Evolutionary conservation across 2,329 filamentous ascomycete species (phyloP).

Genomic region (Trichophyton mentagrophytes): DNA sequence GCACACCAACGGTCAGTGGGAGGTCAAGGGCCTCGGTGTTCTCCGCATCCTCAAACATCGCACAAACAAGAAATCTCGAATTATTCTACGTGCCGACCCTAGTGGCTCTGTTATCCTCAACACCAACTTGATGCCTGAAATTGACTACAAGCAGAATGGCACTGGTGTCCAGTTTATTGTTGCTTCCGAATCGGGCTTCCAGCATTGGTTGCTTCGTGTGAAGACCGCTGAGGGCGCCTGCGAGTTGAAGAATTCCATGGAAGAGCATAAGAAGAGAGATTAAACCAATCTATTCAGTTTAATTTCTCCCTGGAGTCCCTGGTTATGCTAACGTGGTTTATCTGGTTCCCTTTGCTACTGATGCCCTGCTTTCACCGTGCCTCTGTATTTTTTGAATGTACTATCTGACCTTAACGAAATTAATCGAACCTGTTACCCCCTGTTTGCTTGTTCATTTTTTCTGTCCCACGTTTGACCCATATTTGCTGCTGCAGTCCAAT

Average conservation of each 20-base stretch:
- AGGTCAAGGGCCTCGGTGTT: slow-evolving; percentile 56
- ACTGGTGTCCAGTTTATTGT: slow-evolving; percentile 34
- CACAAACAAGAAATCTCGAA: slow-evolving; percentile 50
- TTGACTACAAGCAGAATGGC: slow-evolving; percentile 47
- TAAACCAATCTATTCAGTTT: not conserved
- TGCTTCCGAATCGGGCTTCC: slow-evolving; percentile 48
- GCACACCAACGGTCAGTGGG: slow-evolving; percentile 48
- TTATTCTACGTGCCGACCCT: slow-evolving; percentile 63
- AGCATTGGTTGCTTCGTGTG: slow-evolving; percentile 60
- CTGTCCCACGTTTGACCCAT: not conserved
- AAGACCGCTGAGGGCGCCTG: slow-evolving; percentile 45
- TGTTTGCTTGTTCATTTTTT: not conserved
- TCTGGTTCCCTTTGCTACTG: not conserved
- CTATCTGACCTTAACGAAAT: not conserved
- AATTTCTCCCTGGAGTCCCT: not conserved
- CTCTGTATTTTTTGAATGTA: slow-evolving; percentile 7
- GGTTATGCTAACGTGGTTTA: not conserved
- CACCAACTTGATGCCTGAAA: slow-evolving; percentile 47
- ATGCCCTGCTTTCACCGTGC: not conserved
- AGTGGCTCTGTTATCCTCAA: slow-evolving; percentile 64
- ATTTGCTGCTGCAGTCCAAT: not conserved
- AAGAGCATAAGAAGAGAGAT: slow-evolving; percentile 37
- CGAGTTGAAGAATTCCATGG: slow-evolving; percentile 32
- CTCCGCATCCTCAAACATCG: slow-evolving; percentile 64
- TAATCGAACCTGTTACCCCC: not conserved